Conservation (phyloP, 345 rosid genomes). For the Rhizophora apiculata region DNA sequence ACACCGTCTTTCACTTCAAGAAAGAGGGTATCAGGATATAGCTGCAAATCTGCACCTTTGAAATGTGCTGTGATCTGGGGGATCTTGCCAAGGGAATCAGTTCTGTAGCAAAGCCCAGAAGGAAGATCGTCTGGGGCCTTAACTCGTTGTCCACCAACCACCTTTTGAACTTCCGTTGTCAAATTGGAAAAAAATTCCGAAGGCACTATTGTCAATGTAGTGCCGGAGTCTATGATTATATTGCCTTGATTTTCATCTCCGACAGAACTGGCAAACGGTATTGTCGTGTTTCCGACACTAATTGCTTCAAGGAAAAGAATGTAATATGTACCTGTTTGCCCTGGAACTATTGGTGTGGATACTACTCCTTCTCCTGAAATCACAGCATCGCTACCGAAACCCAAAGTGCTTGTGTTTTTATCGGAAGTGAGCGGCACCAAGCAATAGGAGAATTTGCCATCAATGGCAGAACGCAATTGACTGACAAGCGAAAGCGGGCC, state of each 20-base stretch:
- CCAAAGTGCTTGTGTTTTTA: background rate
- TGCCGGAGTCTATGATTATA: slow-evolving; percentile 66
- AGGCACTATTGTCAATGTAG: slow-evolving; percentile 46
- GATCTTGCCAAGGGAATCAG: slow-evolving; percentile 5
- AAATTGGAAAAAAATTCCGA: slow-evolving; percentile 21
- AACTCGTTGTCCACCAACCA: slow-evolving; percentile 16
- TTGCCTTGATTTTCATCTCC: slow-evolving; percentile 30
- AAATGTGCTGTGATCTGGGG: slow-evolving; percentile 46
- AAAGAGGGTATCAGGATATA: slow-evolving; percentile 36
- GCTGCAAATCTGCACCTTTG: slow-evolving; percentile 36
- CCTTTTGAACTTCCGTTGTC: slow-evolving; percentile 16
- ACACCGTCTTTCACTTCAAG: slow-evolving; percentile 17
- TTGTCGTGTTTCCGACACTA: background rate
- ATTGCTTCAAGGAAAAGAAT: background rate
- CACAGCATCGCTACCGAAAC: slow-evolving; percentile 24
- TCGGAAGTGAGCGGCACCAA: background rate
- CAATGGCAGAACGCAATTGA: background rate
- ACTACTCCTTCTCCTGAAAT: background rate
- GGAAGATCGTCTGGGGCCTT: slow-evolving; percentile 25
- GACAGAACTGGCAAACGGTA: slow-evolving; percentile 10
- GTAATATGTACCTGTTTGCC: background rate
- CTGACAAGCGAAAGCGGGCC: background rate
- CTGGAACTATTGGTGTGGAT: background rate
- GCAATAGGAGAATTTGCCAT: background rate
- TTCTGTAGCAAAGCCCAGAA: slow-evolving; percentile 34